These are phyloP conservation scores for Podila clonocystis DNA, from an alignment of 192 early-diverging fungal species.

Conservation along the genomic window DNA sequence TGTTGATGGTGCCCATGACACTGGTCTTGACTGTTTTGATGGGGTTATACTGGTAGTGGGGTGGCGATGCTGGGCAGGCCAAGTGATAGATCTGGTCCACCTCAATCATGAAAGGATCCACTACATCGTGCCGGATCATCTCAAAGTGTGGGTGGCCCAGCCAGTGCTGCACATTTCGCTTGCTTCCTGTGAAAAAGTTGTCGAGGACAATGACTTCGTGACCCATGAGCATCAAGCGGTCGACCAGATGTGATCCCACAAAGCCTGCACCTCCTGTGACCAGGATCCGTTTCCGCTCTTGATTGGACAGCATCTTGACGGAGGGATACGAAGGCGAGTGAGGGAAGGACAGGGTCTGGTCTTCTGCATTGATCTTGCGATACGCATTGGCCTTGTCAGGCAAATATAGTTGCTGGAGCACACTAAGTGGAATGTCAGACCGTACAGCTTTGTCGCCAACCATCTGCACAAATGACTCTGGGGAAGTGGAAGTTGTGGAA, in stretches of 20 bases:
- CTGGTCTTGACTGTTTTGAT: slow-evolving; percentile 88
- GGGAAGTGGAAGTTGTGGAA: not conserved
- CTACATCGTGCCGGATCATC: slow-evolving; percentile 83
- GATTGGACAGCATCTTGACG: slow-evolving; percentile 61
- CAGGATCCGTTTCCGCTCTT: slow-evolving; percentile 74
- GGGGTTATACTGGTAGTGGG: slow-evolving; percentile 89
- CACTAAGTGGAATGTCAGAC: slow-evolving; percentile 28
- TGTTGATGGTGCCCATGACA: slow-evolving; percentile 88
- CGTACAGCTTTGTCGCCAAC: slow-evolving; percentile 44
- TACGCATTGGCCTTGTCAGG: slow-evolving; percentile 22
- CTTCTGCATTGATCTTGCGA: slow-evolving; percentile 21
- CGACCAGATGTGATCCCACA: slow-evolving; percentile 86
- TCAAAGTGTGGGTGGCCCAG: slow-evolving; percentile 86
- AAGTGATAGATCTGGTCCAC: slow-evolving; percentile 88
- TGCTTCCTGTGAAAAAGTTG: slow-evolving; percentile 85
- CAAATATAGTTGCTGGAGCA: slow-evolving; percentile 42
- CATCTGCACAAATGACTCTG: slow-evolving; percentile 16
- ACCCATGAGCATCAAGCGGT: slow-evolving; percentile 84
- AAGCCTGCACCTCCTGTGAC: slow-evolving; percentile 92
- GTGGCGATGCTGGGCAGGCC: slow-evolving; percentile 89
- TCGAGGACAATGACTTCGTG: slow-evolving; percentile 84
- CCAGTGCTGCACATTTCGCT: slow-evolving; percentile 85
- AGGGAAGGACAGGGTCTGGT: slow-evolving; percentile 57
- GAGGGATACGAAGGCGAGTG: slow-evolving; percentile 60
- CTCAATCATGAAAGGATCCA: slow-evolving; percentile 85